Percentiles rank a stretch among this genome's conserved stretches.
Evolutionary conservation across 2,329 filamentous ascomycete genomes (phyloP).

Genomic region (Pseudogymnoascus sp.): DNA sequence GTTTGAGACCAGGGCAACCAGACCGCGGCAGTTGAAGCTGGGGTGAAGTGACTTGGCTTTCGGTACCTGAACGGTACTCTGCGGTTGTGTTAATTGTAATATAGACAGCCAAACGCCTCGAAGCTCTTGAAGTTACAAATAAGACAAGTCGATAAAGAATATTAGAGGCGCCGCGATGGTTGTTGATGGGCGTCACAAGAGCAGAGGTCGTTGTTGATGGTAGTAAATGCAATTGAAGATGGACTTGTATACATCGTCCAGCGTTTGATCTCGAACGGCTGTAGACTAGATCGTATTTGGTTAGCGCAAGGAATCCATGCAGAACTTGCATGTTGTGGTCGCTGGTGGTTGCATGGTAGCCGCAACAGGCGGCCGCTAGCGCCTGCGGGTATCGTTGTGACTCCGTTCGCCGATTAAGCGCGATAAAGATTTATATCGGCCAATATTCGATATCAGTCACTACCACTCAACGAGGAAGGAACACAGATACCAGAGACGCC

Average conservation of each 20-base stretch:
- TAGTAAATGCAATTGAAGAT: conserved; percentile 1
- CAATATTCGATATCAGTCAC: not conserved
- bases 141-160: not conserved
- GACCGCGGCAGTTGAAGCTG: conserved; percentile 9
- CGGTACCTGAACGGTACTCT: conserved; percentile 4
- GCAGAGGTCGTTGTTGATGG: not conserved
- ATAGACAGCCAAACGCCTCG: conserved; percentile 1
- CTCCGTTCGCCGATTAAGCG: conserved; percentile 9
- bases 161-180: conserved; percentile 4
- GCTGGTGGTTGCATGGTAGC: conserved; percentile 9
- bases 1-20: not conserved
- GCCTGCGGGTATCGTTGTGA: not conserved
- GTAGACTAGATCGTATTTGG: not conserved
- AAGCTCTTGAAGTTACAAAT: not conserved
- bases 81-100: not conserved
- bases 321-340: conserved; percentile 8
- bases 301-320: not conserved
- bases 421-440: conserved; percentile 10
- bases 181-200: conserved; percentile 5
- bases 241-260: conserved; percentile 11
- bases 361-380: conserved; percentile 9
- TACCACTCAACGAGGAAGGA: not conserved
- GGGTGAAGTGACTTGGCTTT: conserved; percentile 8
- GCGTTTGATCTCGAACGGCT: conserved; percentile 11
- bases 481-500: not conserved